Evolutionary conservation across 345 rosid species (phyloP), one percentile per base, ranked within the genome.

Genomic region (Trapa incisa): DNA sequence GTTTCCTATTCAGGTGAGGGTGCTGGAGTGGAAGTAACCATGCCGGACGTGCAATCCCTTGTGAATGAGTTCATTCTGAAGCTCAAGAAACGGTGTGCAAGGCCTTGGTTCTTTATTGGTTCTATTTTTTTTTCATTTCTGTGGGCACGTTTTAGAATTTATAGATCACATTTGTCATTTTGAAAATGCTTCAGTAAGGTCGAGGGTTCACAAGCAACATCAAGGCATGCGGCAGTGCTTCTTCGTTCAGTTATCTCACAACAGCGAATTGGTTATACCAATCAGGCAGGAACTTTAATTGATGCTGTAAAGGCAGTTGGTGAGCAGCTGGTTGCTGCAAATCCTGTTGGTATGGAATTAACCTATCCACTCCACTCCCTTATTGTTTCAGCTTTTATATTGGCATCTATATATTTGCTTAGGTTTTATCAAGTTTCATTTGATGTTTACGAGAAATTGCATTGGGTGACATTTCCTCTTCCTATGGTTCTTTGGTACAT

Each of bases 121-220:
- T 39, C n/a, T 16, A 33, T 43, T 7, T 6, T 60, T 16, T 32
- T 66, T 42, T 53, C 4, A 17, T 50, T 13, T 41, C 6, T 33
- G 43, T 41, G 2, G 43, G 4, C 43, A 0, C 15, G 35, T 43
- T 33, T 17, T 41, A 17, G 67, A 43, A 10, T 22, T 65, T 22
- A 9, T 2, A 7, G 12, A 7, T 65, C 37, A 65, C 10, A 37
- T 64, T 15, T 17, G 2, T 45, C 50, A 37, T 13, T 42, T 42
- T 42, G 15, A 5, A 42, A 14, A 65, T 65, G 50, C 63, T 11
- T 58, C 91, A 89, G 97, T 57, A 86, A 89, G 87, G 86, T 95
- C 39, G 99, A 95, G 75, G 99, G 99, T 54, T 91, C 97, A 54
- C 97, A 86, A 32, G 96, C 97, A 35, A 91, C 96, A 16, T 91